A percentile compares a stretch with the other conserved stretches of the same genome.
Evolutionary conservation across 2,329 filamentous ascomycete species (phyloP).

Genomic region (Plectosphaerella sp.): DNA sequence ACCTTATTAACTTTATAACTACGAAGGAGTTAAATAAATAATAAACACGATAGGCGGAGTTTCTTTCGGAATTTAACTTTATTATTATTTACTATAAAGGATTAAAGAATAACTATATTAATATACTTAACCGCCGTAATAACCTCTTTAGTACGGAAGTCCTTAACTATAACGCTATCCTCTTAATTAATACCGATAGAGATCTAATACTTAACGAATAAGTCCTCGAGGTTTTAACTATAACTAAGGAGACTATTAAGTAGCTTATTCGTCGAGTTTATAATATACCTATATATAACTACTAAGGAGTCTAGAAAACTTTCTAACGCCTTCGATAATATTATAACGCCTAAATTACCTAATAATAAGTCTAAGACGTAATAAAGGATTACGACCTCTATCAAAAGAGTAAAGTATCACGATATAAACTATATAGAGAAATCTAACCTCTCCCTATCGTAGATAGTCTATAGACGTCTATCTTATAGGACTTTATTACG

Average conservation of each 20-base stretch:
- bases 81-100: not conserved
- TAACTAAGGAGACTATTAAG: not conserved
- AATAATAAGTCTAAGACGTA: not conserved
- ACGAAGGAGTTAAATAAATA: slow-evolving; percentile 4
- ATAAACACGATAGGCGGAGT: slow-evolving; percentile 3
- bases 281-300: not conserved
- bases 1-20: slow-evolving; percentile 4
- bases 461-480: slow-evolving; percentile 5
- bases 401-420: not conserved
- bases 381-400: not conserved
- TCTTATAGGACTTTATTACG: not conserved
- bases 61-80: slow-evolving; percentile 1
- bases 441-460: slow-evolving; percentile 3
- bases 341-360: not conserved
- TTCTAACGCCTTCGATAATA: not conserved
- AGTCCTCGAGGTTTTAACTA: not conserved
- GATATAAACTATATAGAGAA: slow-evolving; percentile 5
- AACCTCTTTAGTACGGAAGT: not conserved
- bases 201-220: not conserved
- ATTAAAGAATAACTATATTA: not conserved
- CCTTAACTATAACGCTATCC: not conserved
- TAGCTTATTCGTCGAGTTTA: not conserved
- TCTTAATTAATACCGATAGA: slow-evolving; percentile 1
- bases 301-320: not conserved
- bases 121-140: not conserved